A percentile compares a stretch with the other conserved stretches of the same genome.
phyloP scores from a whole-genome alignment of 202 grass and related monocot genomes.

The Zoysia matrella region DNA sequence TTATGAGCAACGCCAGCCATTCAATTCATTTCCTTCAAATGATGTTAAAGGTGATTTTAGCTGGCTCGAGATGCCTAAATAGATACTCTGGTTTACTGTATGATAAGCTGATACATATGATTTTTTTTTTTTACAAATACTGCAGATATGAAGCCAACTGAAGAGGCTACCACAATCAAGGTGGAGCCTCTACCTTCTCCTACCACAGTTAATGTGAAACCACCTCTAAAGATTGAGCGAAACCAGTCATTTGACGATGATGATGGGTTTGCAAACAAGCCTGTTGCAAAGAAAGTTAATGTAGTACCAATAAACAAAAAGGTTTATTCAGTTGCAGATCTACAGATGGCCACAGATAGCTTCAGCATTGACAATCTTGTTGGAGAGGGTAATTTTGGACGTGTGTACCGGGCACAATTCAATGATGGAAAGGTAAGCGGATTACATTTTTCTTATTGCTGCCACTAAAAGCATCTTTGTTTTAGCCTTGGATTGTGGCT shows the following conservation, averaged over 20 bases:
- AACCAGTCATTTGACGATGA: too few species aligned
- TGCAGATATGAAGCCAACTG: slow-evolving; percentile 9
- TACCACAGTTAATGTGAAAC: slow-evolving; percentile 32
- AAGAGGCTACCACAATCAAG: slow-evolving; percentile 55
- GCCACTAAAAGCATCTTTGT: background rate
- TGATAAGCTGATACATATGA: slow-evolving; percentile 9
- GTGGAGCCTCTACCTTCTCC: slow-evolving; percentile 59
- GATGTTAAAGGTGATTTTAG: slow-evolving; percentile 69
- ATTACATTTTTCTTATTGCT: background rate
- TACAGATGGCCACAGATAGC: too few species aligned
- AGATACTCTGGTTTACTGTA: background rate
- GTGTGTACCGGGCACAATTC: too few species aligned
- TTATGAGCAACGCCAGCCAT: too few species aligned
- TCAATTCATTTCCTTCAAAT: background rate
- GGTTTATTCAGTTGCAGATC: too few species aligned
- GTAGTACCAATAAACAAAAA: too few species aligned
- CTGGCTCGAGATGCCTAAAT: slow-evolving; percentile 22
- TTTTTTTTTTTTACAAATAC: slow-evolving; percentile 2
- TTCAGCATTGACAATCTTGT: too few species aligned
- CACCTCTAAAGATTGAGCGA: too few species aligned
- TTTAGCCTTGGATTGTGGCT: background rate
- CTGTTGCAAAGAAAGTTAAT: too few species aligned
- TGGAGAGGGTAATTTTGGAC: too few species aligned
- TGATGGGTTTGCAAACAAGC: too few species aligned
- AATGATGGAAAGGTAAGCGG: too few species aligned